Evolutionary conservation across 2,329 filamentous ascomycete genomes (phyloP).

Genomic region (Talaromyces sp.): DNA sequence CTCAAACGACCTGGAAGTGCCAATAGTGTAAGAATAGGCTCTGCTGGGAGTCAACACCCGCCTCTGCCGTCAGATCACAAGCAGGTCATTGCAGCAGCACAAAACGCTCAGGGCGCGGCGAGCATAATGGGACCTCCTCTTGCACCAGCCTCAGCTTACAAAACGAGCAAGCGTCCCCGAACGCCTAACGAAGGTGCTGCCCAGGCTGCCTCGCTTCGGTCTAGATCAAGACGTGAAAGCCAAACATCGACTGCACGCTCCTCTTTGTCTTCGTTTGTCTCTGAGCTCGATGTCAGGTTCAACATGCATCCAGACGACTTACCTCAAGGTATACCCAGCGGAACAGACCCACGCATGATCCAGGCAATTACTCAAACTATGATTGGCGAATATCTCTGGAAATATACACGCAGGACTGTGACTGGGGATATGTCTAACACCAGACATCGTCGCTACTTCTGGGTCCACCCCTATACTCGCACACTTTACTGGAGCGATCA

Average conservation of each 20-base stretch:
- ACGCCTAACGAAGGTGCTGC: constrained; percentile 6
- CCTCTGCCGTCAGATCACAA: constrained; percentile 79
- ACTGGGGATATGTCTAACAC: constrained; percentile 83
- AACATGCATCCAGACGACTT: constrained; percentile 60
- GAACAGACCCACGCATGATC: constrained; percentile 95
- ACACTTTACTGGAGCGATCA: constrained; percentile 95
- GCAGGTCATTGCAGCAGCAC: constrained; percentile 75
- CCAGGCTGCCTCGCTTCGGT: constrained; percentile 9
- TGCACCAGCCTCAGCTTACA: constrained; percentile 71
- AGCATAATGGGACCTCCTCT: constrained; percentile 76
- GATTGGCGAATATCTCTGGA: constrained; percentile 99
- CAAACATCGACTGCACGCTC: constrained; percentile 59
- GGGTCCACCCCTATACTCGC: constrained; percentile 96
- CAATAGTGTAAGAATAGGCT: constrained; percentile 56
- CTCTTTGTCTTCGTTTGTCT: constrained; percentile 91
- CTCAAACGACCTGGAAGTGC: constrained; percentile 65
- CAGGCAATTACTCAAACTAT: constrained; percentile 98
- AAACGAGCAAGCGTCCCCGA: constrained; percentile 44
- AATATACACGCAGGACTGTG: constrained; percentile 94
- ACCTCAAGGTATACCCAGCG: constrained; percentile 58
- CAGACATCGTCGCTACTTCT: constrained; percentile 92
- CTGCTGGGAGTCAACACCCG: constrained; percentile 48
- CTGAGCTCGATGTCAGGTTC: constrained; percentile 87
- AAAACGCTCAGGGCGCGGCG: constrained; percentile 35
- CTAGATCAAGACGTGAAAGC: constrained; percentile 27